These are phyloP conservation scores for Magnolia kwangsiensis DNA, from an alignment of 164 flowering plant genomes.

Conservation along the genomic window DNA sequence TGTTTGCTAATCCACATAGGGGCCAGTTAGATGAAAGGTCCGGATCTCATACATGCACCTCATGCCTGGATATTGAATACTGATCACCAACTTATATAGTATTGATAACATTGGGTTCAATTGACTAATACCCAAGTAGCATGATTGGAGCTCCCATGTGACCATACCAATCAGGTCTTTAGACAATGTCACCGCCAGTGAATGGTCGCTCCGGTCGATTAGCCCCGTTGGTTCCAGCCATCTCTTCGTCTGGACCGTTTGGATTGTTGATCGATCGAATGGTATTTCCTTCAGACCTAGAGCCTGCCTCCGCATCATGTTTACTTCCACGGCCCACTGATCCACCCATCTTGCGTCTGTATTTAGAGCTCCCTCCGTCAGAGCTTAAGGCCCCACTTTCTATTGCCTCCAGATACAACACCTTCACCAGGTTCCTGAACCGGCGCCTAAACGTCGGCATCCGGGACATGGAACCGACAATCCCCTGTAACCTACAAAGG, in stretches of 20 bases:
- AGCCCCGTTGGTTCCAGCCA: neutral
- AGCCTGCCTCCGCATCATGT: neutral
- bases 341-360: neutral
- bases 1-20: too few relatives aligned
- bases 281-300: neutral
- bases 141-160: neutral
- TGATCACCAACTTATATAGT: too few relatives aligned
- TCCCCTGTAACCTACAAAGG: constrained; percentile 64
- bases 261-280: neutral
- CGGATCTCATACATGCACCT: too few relatives aligned
- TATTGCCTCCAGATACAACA: constrained; percentile 62
- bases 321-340: neutral
- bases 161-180: neutral
- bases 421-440: constrained; percentile 57
- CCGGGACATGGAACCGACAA: constrained; percentile 74
- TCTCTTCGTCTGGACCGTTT: neutral
- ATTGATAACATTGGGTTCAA: neutral
- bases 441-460: constrained; percentile 85
- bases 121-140: neutral
- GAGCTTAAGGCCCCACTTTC: constrained; percentile 33
- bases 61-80: too few relatives aligned
- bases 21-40: too few relatives aligned
- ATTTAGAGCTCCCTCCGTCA: constrained; percentile 22
- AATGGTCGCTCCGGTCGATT: neutral
- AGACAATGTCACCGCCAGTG: neutral